phyloP scores from a whole-genome alignment of 2,329 filamentous ascomycete genomes.

The Penicillium sp. region DNA sequence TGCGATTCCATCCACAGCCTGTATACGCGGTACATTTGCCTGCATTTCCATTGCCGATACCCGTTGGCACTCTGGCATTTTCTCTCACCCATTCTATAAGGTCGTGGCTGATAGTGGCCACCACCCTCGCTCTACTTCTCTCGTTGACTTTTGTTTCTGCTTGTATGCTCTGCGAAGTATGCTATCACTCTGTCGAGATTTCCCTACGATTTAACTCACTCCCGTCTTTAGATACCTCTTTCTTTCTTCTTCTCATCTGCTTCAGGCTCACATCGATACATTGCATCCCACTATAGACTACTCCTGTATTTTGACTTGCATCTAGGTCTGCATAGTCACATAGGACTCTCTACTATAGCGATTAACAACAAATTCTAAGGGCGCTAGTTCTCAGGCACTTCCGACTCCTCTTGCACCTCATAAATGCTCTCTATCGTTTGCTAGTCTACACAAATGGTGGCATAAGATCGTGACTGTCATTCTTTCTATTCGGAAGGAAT shows the following conservation, averaged over 20 bases:
- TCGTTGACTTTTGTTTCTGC: background rate
- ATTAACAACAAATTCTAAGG: background rate
- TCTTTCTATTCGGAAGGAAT: background rate
- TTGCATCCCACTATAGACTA: slow-evolving; percentile 8
- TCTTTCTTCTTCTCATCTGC: background rate
- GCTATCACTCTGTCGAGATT: slow-evolving; percentile 6
- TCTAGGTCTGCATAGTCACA: background rate
- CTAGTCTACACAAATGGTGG: background rate
- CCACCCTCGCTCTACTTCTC: background rate
- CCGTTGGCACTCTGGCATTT: background rate
- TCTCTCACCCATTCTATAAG: background rate
- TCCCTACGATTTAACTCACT: slow-evolving; percentile 5
- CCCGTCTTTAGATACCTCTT: slow-evolving; percentile 11
- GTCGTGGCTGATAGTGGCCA: background rate
- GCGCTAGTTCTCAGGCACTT: background rate
- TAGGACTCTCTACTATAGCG: background rate
- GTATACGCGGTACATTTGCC: background rate
- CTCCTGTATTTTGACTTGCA: slow-evolving; percentile 5
- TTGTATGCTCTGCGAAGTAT: slow-evolving; percentile 1
- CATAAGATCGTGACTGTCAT: background rate
- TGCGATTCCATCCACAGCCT: slow-evolving; percentile 5
- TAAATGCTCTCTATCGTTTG: background rate
- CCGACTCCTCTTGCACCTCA: background rate
- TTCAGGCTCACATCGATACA: background rate
- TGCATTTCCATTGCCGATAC: slow-evolving; percentile 5